These are phyloP conservation scores for Rhynchospora breviuscula DNA, from an alignment of 176 grass and related monocot genomes.

Conservation along the genomic window DNA sequence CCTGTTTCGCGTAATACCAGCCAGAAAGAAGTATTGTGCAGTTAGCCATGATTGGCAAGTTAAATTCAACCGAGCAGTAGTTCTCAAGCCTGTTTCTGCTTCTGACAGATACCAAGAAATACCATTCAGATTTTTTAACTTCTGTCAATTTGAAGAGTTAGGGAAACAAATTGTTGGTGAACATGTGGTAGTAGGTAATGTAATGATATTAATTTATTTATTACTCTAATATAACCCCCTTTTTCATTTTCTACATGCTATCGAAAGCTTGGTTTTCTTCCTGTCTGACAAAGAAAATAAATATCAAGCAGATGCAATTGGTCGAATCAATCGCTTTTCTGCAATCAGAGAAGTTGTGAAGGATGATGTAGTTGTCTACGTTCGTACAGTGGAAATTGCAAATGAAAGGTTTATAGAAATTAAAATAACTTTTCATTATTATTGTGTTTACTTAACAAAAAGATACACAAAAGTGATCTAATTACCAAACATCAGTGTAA, in stretches of 20 bases:
- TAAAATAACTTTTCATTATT: not conserved
- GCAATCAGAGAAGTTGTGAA: not conserved
- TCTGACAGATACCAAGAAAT: not conserved
- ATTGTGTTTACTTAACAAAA: not conserved
- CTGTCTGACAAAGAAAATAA: not conserved
- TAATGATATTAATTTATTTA: not conserved
- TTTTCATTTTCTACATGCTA: not conserved
- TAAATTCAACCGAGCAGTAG: slow-evolving; percentile 6
- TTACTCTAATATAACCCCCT: not conserved
- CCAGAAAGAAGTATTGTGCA: not conserved
- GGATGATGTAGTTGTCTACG: not conserved
- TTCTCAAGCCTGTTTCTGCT: not conserved
- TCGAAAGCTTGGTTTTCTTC: not conserved
- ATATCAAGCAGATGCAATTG: slow-evolving; percentile 9
- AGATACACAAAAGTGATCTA: not conserved
- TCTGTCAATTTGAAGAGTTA: not conserved
- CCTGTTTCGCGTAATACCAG: slow-evolving; percentile 5
- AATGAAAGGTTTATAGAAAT: slow-evolving; percentile 4
- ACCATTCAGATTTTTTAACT: not conserved
- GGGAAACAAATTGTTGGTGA: slow-evolving; percentile 4
- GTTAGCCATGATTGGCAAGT: not conserved
- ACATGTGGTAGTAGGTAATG: not conserved
- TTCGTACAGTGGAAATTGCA: not conserved
- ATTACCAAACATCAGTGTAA: not conserved
- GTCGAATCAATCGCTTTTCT: slow-evolving; percentile 10